Percentiles rank a stretch among this genome's conserved stretches.
Conservation (phyloP, 1,284 basidiomycete species). For the Entoloma clypeatum region DNA sequence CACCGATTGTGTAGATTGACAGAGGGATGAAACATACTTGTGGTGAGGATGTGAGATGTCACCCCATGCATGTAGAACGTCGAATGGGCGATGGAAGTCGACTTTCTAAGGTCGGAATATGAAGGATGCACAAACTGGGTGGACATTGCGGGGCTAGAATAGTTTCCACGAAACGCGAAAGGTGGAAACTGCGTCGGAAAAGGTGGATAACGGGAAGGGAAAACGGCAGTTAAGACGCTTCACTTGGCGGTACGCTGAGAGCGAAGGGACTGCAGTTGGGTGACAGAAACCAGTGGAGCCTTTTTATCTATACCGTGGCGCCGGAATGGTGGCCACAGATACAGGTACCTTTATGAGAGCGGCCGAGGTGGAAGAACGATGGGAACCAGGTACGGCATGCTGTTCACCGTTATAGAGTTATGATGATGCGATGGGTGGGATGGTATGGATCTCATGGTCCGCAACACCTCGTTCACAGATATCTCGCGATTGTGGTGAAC, state of each 20-base stretch:
- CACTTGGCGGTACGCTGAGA: constrained; percentile 6
- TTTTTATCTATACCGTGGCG: constrained; percentile 20
- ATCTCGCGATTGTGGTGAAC: too few relatives aligned
- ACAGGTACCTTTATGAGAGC: constrained; percentile 17
- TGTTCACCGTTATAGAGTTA: constrained; percentile 19
- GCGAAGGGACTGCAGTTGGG: constrained; percentile 10
- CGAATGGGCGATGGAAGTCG: constrained; percentile 18
- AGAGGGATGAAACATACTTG: constrained; percentile 15
- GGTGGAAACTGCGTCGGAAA: not conserved
- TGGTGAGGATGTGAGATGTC: constrained; percentile 14
- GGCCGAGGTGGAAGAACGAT: constrained; percentile 23
- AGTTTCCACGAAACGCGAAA: too few relatives aligned
- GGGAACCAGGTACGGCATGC: constrained; percentile 33
- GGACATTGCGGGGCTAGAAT: not conserved
- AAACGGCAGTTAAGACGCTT: not conserved
- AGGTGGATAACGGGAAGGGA: not conserved
- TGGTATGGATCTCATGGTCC: constrained; percentile 17
- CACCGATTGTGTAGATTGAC: constrained; percentile 13
- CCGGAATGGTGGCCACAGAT: constrained; percentile 20
- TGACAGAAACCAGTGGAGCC: constrained; percentile 13
- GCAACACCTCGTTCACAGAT: constrained; percentile 13
- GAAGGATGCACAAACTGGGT: constrained; percentile 6
- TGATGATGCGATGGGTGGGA: constrained; percentile 9
- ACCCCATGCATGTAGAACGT: constrained; percentile 16
- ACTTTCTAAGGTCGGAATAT: constrained; percentile 6